These are phyloP conservation scores for Penicillium brasilianum DNA, from an alignment of 2,329 filamentous ascomycete genomes.

Conservation along the genomic window DNA sequence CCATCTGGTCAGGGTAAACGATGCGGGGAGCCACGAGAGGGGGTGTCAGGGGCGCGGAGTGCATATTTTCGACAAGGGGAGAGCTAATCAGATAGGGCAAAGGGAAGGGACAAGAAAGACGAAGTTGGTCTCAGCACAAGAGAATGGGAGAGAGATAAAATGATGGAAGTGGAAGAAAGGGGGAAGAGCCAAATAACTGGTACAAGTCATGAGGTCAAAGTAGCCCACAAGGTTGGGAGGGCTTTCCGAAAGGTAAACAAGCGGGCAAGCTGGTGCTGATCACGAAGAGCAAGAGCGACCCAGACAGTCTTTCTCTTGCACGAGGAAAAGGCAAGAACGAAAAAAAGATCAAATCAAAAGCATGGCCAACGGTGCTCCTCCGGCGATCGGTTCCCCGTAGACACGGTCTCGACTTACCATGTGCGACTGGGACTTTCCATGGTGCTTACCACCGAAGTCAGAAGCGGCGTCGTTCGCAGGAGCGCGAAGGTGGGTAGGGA, in stretches of 20 bases:
- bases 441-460: conserved; percentile 54
- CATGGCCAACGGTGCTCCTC: neutral
- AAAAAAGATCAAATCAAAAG: neutral
- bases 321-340: neutral
- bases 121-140: neutral
- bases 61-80: neutral
- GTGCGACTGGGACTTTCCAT: conserved; percentile 61
- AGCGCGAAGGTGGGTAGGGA: conserved; percentile 78
- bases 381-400: neutral
- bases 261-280: neutral
- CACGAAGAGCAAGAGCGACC: neutral
- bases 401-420: conserved; percentile 52
- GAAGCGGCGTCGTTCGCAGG: conserved; percentile 57
- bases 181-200: neutral
- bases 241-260: neutral
- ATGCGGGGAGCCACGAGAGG: neutral
- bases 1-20: conserved; percentile 9
- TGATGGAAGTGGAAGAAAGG: neutral
- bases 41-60: neutral
- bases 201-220: conserved; percentile 1
- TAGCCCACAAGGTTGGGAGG: neutral
- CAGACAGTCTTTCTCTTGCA: too few relatives aligned
- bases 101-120: neutral
- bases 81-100: neutral
- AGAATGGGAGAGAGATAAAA: neutral